These are phyloP conservation scores for Amanita rimosa DNA, from an alignment of 768 basidiomycete genomes.

Conservation along the genomic window DNA sequence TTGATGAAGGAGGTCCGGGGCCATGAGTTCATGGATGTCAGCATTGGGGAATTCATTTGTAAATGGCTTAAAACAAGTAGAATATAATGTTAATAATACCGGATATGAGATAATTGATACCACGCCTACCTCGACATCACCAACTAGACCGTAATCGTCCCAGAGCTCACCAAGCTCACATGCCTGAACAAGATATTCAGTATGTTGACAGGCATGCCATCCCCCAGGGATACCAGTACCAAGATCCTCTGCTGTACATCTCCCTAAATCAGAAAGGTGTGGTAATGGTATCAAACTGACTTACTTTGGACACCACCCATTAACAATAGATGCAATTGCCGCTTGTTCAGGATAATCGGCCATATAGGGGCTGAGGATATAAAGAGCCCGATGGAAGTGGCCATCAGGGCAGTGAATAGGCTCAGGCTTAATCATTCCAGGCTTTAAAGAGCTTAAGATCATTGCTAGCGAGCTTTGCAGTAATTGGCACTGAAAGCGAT, in stretches of 20 bases:
- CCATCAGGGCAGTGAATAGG: slow-evolving; percentile 19
- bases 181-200: slow-evolving; percentile 14
- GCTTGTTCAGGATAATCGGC: slow-evolving; percentile 27
- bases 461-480: slow-evolving; percentile 17
- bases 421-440: slow-evolving; percentile 17
- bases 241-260: slow-evolving; percentile 14
- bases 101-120: not conserved
- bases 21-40: slow-evolving; percentile 13
- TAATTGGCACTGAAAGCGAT: slow-evolving; percentile 17
- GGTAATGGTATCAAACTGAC: slow-evolving; percentile 4
- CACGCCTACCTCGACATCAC: slow-evolving; percentile 19
- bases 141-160: slow-evolving; percentile 21
- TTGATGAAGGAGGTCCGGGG: slow-evolving; percentile 6
- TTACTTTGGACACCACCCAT: slow-evolving; percentile 19
- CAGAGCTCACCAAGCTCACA: slow-evolving; percentile 19
- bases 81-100: not conserved
- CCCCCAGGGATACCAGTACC: slow-evolving; percentile 10
- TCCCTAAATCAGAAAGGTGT: slow-evolving; percentile 7
- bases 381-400: slow-evolving; percentile 16
- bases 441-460: slow-evolving; percentile 14
- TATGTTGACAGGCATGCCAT: slow-evolving; percentile 12
- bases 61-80: slow-evolving; percentile 17
- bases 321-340: slow-evolving; percentile 18
- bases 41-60: slow-evolving; percentile 21
- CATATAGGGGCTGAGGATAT: slow-evolving; percentile 21